These are phyloP conservation scores for Saccharomyces hybrid DNA, from an alignment of 1,139 yeast species.

Conservation along the genomic window DNA sequence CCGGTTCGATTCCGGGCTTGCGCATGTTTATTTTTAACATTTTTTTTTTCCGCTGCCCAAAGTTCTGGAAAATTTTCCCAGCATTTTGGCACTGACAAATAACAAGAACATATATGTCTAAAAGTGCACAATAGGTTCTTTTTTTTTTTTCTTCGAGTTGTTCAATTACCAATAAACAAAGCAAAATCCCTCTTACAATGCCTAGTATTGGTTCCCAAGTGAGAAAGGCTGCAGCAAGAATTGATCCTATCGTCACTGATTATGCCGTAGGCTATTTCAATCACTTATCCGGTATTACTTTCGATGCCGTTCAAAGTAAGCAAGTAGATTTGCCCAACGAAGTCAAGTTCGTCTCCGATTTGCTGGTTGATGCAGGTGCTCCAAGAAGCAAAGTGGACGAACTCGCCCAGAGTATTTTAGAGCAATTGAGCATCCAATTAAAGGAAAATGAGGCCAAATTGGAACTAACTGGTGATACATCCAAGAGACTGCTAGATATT, in stretches of 20 bases:
- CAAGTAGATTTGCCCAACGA: constrained; percentile 61
- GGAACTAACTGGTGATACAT: constrained; percentile 70
- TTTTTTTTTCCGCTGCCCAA: no score
- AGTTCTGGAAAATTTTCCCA: no score
- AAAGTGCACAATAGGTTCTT: no score
- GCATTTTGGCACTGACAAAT: no score
- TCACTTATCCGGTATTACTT: constrained; percentile 65
- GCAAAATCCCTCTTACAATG: constrained; percentile 5
- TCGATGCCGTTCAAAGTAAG: constrained; percentile 75
- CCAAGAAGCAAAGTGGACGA: constrained; percentile 43
- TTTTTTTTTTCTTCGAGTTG: no score
- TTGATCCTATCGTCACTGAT: constrained; percentile 86
- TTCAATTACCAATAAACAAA: no score
- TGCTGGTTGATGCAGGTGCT: constrained; percentile 81
- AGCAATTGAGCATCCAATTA: constrained; percentile 48
- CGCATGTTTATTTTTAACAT: no score
- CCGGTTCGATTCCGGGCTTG: no score
- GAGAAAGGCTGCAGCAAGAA: constrained; percentile 81
- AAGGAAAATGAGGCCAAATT: constrained; percentile 64
- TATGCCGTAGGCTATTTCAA: constrained; percentile 87
- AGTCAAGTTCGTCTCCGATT: constrained; percentile 52
- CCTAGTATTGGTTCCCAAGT: constrained; percentile 44
- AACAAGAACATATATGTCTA: no score
- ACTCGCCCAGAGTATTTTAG: constrained; percentile 41
- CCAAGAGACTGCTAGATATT: constrained; percentile 70